phyloP scores from a whole-genome alignment of 129 eudicot genomes.

The Chrysanthemum seticuspe region DNA sequence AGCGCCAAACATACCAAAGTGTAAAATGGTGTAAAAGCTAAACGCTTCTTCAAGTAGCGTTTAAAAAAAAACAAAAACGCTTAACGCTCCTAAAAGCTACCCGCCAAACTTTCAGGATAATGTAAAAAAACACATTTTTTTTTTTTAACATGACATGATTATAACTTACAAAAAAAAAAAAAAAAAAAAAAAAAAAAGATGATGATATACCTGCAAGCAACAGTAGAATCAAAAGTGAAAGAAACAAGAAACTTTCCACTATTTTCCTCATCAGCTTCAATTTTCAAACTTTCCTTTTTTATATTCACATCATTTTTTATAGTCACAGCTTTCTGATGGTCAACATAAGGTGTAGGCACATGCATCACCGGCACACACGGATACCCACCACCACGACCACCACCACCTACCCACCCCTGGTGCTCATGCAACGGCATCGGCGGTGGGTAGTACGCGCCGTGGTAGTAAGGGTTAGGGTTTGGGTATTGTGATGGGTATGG shows the following conservation, averaged over 20 bases:
- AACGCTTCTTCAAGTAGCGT: no score
- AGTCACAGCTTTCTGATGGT: slow-evolving; percentile 92
- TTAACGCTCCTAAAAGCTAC: no score
- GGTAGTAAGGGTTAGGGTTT: slow-evolving; percentile 42
- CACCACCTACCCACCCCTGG: slow-evolving; percentile 55
- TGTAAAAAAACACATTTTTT: not conserved
- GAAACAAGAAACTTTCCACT: slow-evolving; percentile 75
- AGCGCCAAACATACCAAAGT: no score
- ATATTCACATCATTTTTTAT: slow-evolving; percentile 80
- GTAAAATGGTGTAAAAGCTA: no score
- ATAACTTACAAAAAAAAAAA: no score
- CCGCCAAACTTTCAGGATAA: no score
- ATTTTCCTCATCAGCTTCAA: slow-evolving; percentile 70
- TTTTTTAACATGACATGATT: not conserved
- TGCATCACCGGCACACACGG: slow-evolving; percentile 71
- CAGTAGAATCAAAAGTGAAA: slow-evolving; percentile 86
- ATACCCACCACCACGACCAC: slow-evolving; percentile 63
- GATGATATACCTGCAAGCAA: slow-evolving; percentile 67
- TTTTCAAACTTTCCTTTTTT: slow-evolving; percentile 73
- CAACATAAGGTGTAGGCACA: slow-evolving; percentile 65
- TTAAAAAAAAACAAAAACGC: no score
- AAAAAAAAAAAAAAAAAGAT: not conserved
- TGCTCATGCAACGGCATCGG: slow-evolving; percentile 65
- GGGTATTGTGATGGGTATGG: slow-evolving; percentile 76
- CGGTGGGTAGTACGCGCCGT: slow-evolving; percentile 50